Evolutionary conservation across 306 rosid genomes (phyloP).

Genomic region (Prunus dulcis): DNA sequence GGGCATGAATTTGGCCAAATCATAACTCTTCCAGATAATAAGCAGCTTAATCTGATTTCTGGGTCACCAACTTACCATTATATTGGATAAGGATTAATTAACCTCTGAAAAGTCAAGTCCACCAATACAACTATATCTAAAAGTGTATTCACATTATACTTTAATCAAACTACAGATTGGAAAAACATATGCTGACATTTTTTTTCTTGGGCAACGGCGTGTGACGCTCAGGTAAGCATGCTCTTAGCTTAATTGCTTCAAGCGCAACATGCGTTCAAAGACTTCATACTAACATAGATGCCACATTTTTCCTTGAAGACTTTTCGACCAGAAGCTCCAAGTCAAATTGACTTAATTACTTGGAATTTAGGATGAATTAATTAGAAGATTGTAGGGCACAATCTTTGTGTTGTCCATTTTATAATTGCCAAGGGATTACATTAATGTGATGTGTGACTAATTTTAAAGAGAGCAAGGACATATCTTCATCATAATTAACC

Average conservation of each 20-base stretch:
- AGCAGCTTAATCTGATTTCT: no score
- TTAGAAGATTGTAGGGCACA: neutral
- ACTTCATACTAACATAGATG: neutral
- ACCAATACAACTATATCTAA: no score
- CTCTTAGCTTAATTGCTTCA: no score
- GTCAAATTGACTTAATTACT: neutral
- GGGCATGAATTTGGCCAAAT: neutral
- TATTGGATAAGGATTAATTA: no score
- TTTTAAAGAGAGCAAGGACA: neutral
- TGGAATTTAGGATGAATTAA: neutral
- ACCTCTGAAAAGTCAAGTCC: no score
- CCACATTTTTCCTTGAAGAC: neutral
- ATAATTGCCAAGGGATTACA: neutral
- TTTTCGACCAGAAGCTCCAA: neutral
- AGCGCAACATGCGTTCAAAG: no score
- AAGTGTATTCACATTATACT: no score
- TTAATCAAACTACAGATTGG: no score
- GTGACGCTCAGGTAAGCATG: fast-evolving
- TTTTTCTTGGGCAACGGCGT: no score
- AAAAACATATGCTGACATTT: no score
- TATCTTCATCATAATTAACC: neutral
- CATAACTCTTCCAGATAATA: no score
- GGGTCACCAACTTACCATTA: no score
- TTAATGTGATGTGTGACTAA: neutral
- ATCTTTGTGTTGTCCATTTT: neutral